Evolutionary conservation across 2,329 filamentous ascomycete genomes (phyloP), one percentile per base, ranked within the genome.

Genomic region (Cercospora nicotianae): DNA sequence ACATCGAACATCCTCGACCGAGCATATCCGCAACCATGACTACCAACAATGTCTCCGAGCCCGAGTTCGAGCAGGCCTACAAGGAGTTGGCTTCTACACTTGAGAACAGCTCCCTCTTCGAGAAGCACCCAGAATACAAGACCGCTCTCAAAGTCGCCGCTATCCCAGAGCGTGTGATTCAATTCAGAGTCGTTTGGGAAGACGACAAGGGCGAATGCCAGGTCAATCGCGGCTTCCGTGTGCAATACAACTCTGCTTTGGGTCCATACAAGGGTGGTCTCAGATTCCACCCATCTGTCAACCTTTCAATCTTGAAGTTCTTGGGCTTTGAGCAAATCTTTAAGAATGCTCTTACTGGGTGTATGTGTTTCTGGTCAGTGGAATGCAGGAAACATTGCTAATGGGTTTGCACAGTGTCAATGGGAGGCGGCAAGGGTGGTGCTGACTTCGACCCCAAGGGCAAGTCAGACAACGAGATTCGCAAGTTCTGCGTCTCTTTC

Each of bases 281-380:
- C 75, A 88, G 95, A 75, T 93, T 99, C 83, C 95, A 99, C 82
- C 95, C 94, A 70, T 89, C 90, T 10, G 92, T 95, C 82, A 95
- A 90, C 80, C 84, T 90, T 64, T 87, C 84, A 66, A 85, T 88
- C 78, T 88, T 99, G 77, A 99, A 99, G 86, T 98, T 98, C 85
- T 87, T 99, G 79, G 95, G 94, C 73, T 98, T 98, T 78, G 95
- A 99, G 89, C 95, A 98, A 85, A 96, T 94, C 84, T 98, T 98
- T 88, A 98, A 98, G 89, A 98, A 98, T 92, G 95, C 95, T 74
- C 85, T 98, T 75, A 98, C 95, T 70, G 95, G 95, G 79, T 84
- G 91, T 94, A 85, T 86, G 91, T 88, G 57, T 6, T 3, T 5
- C 20, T 1, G 2, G 31, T 39, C n/a, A 33, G 13, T 66, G 64